Base-by-base conservation (phyloP, 2,329 filamentous ascomycete genomes). In the Nigrospora osmanthi region DNA sequence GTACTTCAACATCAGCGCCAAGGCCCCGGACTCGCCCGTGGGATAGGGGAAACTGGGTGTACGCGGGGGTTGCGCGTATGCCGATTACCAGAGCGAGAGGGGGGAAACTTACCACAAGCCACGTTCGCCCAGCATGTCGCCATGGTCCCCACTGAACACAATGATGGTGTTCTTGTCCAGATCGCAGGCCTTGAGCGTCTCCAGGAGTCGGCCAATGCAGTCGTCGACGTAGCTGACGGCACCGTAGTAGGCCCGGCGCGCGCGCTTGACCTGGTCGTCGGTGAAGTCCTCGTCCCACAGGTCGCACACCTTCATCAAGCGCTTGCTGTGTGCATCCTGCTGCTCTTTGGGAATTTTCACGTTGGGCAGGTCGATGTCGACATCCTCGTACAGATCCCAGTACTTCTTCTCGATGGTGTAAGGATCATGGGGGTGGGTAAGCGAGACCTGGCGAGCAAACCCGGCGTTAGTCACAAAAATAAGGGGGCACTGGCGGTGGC, bases 211-310 rank as follows among this genome's bases (percentile, higher is more conserved):
- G 47, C 90, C 90, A 52, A 96, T 83, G 66, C 90, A 90, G 65
- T 94, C 87, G 60, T 96, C 90, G 17, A 96, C 89, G 56, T 95
- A 96, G 65, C 86, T 91, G 63, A 93, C 89, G 19, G 90, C 87
- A 44, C 88, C 89, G 53, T 95, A 96, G 71, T 96, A 96, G 2
- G 90, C 89, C 30, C 89, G 80, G 52, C 88, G 82, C 31, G 90
- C 90, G 42, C 81, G 79, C 70, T 87, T 88, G 70, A 95, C 85
- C 63, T 93, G 87, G 44, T 94, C 89, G 19, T 89, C 84, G 9
- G 83, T 84, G 58, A 95, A 87, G 17, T 90, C 76, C 58, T 89
- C 81, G 56, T 87, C 85, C 80, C 86, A 89, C 9, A 95, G 75
- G 59, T 95, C 90, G 62, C 87, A 87, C 37, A 91, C 88, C 67